Percentiles rank a stretch among this genome's conserved stretches.
Evolutionary conservation across 2,329 filamentous ascomycete genomes (phyloP).

Genomic region (Hansfordia pulvinata): DNA sequence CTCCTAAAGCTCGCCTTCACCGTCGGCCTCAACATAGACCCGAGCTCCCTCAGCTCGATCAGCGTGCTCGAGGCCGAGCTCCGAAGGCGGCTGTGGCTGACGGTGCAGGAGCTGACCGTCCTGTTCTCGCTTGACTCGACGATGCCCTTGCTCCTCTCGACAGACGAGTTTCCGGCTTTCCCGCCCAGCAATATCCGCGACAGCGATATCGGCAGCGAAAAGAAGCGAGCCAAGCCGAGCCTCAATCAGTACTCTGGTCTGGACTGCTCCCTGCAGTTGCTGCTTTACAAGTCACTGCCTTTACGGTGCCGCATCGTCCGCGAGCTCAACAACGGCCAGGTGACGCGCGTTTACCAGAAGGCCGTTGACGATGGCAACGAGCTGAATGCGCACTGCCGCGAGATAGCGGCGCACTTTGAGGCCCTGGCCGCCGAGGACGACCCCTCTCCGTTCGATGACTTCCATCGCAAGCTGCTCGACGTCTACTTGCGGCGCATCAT

Average conservation of each 20-base stretch:
- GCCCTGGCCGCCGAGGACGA: neutral
- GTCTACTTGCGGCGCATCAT: constrained; percentile 11
- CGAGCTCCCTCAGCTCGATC: constrained; percentile 7
- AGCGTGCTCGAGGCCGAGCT: constrained; percentile 11
- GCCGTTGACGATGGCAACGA: constrained; percentile 5
- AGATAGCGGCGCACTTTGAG: constrained; percentile 9
- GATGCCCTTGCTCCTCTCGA: constrained; percentile 7
- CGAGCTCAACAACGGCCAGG: constrained; percentile 7
- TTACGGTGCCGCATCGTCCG: constrained; percentile 9
- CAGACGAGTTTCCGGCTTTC: constrained; percentile 6
- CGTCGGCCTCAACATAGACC: constrained; percentile 16
- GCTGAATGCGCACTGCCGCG: constrained; percentile 9
- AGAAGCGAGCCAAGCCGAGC: too few species aligned
- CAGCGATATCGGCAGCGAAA: constrained; percentile 3
- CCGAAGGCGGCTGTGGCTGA: constrained; percentile 15
- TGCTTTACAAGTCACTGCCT: constrained; percentile 9
- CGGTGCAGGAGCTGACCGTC: constrained; percentile 12
- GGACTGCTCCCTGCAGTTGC: constrained; percentile 10
- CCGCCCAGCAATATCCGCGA: constrained; percentile 10
- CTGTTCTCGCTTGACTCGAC: constrained; percentile 11
- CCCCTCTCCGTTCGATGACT: constrained; percentile 1
- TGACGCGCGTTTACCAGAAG: constrained; percentile 6
- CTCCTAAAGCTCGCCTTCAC: constrained; percentile 16
- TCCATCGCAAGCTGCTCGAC: constrained; percentile 12
- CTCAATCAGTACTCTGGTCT: too few species aligned